These are phyloP conservation scores for Nannizzia gypsea DNA, from an alignment of 2,329 filamentous ascomycete genomes.

Conservation along the genomic window DNA sequence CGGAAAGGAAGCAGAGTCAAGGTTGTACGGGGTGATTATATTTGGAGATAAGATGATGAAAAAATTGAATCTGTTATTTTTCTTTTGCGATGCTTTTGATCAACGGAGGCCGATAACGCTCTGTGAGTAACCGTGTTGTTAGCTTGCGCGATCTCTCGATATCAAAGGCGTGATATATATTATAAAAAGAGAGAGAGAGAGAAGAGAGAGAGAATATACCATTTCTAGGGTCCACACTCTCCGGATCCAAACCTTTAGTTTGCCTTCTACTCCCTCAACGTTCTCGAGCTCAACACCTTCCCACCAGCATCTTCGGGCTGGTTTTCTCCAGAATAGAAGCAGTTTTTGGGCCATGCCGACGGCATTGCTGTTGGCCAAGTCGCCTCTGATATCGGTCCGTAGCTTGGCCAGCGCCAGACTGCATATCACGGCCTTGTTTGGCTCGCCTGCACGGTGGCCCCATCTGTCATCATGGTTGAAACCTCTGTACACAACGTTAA, in stretches of 20 bases:
- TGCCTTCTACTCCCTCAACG: slow-evolving; percentile 81
- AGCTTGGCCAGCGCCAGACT: slow-evolving; percentile 86
- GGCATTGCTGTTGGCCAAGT: slow-evolving; percentile 60
- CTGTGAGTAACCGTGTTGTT: slow-evolving; percentile 4
- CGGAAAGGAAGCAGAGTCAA: no score
- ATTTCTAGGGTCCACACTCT: slow-evolving; percentile 98
- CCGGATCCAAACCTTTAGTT: slow-evolving; percentile 95
- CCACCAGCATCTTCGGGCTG: slow-evolving; percentile 95
- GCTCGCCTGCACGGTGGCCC: slow-evolving; percentile 95
- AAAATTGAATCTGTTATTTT: background rate
- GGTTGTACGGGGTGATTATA: background rate
- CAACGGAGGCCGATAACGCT: slow-evolving; percentile 14
- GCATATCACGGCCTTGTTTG: slow-evolving; percentile 97
- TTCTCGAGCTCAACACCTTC: slow-evolving; percentile 86
- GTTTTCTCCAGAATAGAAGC: slow-evolving; percentile 94
- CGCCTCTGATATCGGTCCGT: slow-evolving; percentile 75
- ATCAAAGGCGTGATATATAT: no score
- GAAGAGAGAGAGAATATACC: slow-evolving; percentile 34
- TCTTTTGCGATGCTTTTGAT: background rate
- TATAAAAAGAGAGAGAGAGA: no score
- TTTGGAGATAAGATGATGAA: background rate
- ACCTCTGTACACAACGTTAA: slow-evolving; percentile 48
- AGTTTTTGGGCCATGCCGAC: slow-evolving; percentile 98
- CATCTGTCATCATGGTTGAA: slow-evolving; percentile 93
- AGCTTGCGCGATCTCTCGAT: background rate